phyloP scores from a whole-genome alignment of 1,284 basidiomycete genomes.

The Phylloboletellus chloephorus region DNA sequence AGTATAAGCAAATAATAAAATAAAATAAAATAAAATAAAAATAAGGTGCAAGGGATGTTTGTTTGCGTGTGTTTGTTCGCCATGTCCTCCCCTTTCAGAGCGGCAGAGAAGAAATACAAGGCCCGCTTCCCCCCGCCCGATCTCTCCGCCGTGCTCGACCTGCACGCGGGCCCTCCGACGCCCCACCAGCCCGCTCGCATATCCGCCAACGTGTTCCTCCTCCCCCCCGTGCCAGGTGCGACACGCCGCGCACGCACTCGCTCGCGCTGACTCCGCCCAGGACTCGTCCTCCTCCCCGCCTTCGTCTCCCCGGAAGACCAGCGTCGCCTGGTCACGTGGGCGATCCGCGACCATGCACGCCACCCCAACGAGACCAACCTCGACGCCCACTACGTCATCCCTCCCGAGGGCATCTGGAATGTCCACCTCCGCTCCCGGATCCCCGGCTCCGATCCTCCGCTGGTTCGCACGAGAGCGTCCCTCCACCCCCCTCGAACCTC shows the following conservation, averaged over 20 bases:
- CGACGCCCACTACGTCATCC: constrained; percentile 77
- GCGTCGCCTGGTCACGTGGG: constrained; percentile 59
- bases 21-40: constrained; percentile 7
- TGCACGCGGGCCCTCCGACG: constrained; percentile 29
- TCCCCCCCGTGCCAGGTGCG: constrained; percentile 49
- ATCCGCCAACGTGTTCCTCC: constrained; percentile 26
- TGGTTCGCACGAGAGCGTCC: constrained; percentile 38
- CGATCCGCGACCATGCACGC: constrained; percentile 68
- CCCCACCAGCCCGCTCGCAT: constrained; percentile 10
- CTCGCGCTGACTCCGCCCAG: constrained; percentile 36
- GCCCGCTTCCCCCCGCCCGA: constrained; percentile 70
- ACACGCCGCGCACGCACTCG: constrained; percentile 30
- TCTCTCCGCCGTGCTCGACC: constrained; percentile 61
- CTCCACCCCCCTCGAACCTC: constrained; percentile 23
- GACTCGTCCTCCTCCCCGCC: constrained; percentile 74
- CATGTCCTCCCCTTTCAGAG: constrained; percentile 67
- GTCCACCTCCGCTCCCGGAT: constrained; percentile 40
- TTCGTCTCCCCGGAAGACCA: constrained; percentile 63
- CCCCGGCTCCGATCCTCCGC: constrained; percentile 19
- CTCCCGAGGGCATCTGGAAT: constrained; percentile 69
- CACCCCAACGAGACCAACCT: constrained; percentile 84
- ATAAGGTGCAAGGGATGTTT: no score
- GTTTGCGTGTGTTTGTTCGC: constrained; percentile 30
- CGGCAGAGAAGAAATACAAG: constrained; percentile 73
- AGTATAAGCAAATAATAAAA: background rate